phyloP scores from a whole-genome alignment of 2,329 filamentous ascomycete species.

The Beauveria sp. region DNA sequence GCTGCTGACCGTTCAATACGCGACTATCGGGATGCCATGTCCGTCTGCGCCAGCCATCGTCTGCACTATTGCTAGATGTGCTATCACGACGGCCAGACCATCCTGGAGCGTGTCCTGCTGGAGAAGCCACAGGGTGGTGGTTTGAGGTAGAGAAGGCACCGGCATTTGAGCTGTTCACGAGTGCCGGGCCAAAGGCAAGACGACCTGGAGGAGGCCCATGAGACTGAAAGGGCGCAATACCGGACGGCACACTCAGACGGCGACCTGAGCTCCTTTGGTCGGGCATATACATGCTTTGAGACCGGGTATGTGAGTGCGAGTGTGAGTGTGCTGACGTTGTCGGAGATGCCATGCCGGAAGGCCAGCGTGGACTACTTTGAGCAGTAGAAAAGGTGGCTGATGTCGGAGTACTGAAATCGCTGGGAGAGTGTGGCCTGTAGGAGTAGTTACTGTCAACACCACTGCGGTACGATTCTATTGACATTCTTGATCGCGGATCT shows the following conservation, averaged over 20 bases:
- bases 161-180: slow-evolving; percentile 47
- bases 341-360: slow-evolving; percentile 63
- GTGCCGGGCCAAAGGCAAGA: slow-evolving; percentile 44
- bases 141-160: slow-evolving; percentile 48
- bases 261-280: slow-evolving; percentile 61
- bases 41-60: slow-evolving; percentile 72
- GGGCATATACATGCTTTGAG: slow-evolving; percentile 61
- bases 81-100: slow-evolving; percentile 58
- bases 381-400: slow-evolving; percentile 75
- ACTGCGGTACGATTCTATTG: slow-evolving; percentile 61
- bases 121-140: slow-evolving; percentile 55
- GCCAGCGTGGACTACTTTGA: slow-evolving; percentile 69
- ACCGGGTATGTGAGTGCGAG: slow-evolving; percentile 57
- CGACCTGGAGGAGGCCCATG: slow-evolving; percentile 49
- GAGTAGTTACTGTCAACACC: slow-evolving; percentile 55
- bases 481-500: slow-evolving; percentile 59
- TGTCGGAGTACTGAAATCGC: slow-evolving; percentile 73
- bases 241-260: slow-evolving; percentile 75
- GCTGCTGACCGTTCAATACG: slow-evolving; percentile 54
- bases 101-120: slow-evolving; percentile 23
- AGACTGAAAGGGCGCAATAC: slow-evolving; percentile 64
- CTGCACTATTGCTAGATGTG: slow-evolving; percentile 45
- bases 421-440: slow-evolving; percentile 60
- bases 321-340: slow-evolving; percentile 57
- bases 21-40: slow-evolving; percentile 85